Conservation (phyloP, 1,139 yeast genomes). For the Debaryomycetaceae sp. region DNA sequence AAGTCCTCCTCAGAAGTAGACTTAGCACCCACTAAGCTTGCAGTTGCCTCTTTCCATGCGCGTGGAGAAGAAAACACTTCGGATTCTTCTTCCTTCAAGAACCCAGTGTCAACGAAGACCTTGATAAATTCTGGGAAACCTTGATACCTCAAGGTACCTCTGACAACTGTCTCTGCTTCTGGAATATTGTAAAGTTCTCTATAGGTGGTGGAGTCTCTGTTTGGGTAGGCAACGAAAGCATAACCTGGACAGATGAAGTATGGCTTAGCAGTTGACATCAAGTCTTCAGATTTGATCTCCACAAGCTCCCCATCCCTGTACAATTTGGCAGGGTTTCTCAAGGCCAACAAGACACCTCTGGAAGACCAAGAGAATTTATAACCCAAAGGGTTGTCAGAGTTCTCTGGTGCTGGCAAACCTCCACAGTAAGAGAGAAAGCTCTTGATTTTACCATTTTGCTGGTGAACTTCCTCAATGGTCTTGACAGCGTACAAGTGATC, state of each 20-base stretch:
- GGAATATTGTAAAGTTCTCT: constrained; percentile 90
- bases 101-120: constrained; percentile 90
- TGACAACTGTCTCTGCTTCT: constrained; percentile 93
- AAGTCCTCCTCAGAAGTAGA: constrained; percentile 72
- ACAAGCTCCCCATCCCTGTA: constrained; percentile 83
- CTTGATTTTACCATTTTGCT: constrained; percentile 84
- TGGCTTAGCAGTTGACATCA: constrained; percentile 94
- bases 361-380: constrained; percentile 99
- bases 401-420: constrained; percentile 97
- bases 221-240: constrained; percentile 93
- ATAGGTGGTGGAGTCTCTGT: constrained; percentile 95
- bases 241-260: constrained; percentile 95
- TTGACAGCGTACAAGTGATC: constrained; percentile 98
- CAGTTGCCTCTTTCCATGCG: constrained; percentile 88
- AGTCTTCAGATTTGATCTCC: constrained; percentile 78
- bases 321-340: constrained; percentile 89
- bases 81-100: constrained; percentile 73
- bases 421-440: constrained; percentile 97
- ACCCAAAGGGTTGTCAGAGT: constrained; percentile 95
- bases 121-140: constrained; percentile 98
- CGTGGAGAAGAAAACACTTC: constrained; percentile 55
- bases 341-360: constrained; percentile 93
- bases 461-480: constrained; percentile 95
- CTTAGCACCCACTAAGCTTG: constrained; percentile 68
- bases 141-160: constrained; percentile 97